phyloP scores from a whole-genome alignment of 345 rosid species.

The Stellera chamaejasme region DNA sequence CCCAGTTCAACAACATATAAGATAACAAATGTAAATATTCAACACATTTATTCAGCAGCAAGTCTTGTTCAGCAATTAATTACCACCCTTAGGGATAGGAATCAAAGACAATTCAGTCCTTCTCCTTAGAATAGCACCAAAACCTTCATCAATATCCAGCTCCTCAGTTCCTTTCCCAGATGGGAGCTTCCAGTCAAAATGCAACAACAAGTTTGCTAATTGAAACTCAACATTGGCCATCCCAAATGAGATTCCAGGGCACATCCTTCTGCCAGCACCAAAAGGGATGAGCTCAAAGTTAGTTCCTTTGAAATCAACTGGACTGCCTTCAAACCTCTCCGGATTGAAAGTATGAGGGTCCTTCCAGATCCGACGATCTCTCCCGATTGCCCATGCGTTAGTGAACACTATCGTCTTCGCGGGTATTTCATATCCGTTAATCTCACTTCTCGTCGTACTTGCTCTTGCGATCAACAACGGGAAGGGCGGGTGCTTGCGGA shows the following conservation, averaged over 20 bases:
- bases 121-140: too few species aligned
- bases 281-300: slow-evolving; percentile 17
- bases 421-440: slow-evolving; percentile 17
- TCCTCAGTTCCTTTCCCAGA: slow-evolving; percentile 2
- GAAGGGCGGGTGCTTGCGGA: slow-evolving; percentile 21
- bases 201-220: slow-evolving; percentile 18
- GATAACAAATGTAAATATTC: too few species aligned
- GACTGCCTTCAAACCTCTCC: slow-evolving; percentile 14
- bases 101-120: too few species aligned
- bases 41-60: too few species aligned
- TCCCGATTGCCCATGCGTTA: slow-evolving; percentile 21
- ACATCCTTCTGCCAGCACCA: slow-evolving; percentile 23
- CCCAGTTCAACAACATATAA: too few species aligned
- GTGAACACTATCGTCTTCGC: slow-evolving; percentile 12
- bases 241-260: slow-evolving; percentile 18
- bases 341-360: slow-evolving; percentile 20
- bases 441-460: slow-evolving; percentile 2
- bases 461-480: slow-evolving; percentile 20
- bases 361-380: slow-evolving; percentile 12
- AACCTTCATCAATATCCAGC: slow-evolving; percentile 1
- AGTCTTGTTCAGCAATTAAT: too few species aligned
- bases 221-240: slow-evolving; percentile 6
- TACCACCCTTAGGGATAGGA: too few species aligned
- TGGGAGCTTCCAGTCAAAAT: slow-evolving; percentile 15
- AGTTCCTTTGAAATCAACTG: slow-evolving; percentile 14